Evolutionary conservation across 176 grass and related monocot genomes (phyloP).

Genomic region (Eragrostis nindensis): DNA sequence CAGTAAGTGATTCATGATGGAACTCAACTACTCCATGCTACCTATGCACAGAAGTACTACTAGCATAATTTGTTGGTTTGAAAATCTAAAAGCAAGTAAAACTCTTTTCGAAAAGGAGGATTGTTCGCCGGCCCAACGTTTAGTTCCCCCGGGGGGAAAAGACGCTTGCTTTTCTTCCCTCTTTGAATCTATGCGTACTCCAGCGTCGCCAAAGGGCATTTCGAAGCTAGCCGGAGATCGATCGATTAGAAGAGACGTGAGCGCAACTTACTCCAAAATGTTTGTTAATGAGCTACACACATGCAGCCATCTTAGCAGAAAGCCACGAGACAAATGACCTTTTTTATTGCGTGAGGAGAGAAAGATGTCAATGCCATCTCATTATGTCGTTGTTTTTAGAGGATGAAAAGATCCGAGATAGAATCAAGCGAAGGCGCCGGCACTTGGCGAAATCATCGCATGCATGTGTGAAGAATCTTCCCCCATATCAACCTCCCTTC

Average conservation of each 20-base stretch:
- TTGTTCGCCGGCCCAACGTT: slow-evolving; percentile 51
- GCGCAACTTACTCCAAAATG: slow-evolving; percentile 48
- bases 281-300: slow-evolving; percentile 55
- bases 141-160: slow-evolving; percentile 32
- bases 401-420: slow-evolving; percentile 36
- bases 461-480: slow-evolving; percentile 79
- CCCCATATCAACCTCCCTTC: slow-evolving; percentile 33
- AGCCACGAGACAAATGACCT: slow-evolving; percentile 53
- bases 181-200: slow-evolving; percentile 49
- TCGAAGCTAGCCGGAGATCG: slow-evolving; percentile 38
- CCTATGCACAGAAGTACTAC: not conserved
- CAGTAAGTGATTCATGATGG: too few species aligned
- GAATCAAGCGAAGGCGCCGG: slow-evolving; percentile 36
- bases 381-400: slow-evolving; percentile 47
- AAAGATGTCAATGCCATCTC: slow-evolving; percentile 56
- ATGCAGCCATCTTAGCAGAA: slow-evolving; percentile 66
- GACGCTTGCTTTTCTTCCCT: slow-evolving; percentile 37
- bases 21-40: slow-evolving; percentile 18
- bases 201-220: slow-evolving; percentile 49
- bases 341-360: not conserved
- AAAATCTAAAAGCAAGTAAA: slow-evolving; percentile 42
- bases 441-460: slow-evolving; percentile 51
- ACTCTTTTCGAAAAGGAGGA: slow-evolving; percentile 46
- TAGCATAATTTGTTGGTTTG: slow-evolving; percentile 18
- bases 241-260: slow-evolving; percentile 42